Evolutionary conservation across 768 basidiomycete species (phyloP), one percentile per base, ranked within the genome.

Genomic region (Macrolepiota albuminosa): DNA sequence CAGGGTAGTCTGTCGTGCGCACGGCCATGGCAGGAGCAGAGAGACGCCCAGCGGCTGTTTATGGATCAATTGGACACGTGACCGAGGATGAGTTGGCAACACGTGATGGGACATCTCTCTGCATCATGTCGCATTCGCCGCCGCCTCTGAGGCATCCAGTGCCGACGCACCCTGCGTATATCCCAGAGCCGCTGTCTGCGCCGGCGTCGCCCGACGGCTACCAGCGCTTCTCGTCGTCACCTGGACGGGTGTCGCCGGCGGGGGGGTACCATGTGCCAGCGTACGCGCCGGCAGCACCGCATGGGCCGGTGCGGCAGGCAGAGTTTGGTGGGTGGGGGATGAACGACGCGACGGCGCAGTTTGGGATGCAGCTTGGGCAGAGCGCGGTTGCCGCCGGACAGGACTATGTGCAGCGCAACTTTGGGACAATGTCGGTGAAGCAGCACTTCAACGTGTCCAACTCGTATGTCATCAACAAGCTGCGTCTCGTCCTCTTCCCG

Each of bases 321-420:
- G 77, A 87, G 68, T 89, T 88, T 64, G 80, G 79, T 10, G 86
- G 87, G 14, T 92, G 89, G 89, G 90, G 91, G 0, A 81, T 98
- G 73, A 89, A 97, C 72, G 92, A 92, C 67, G 86, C 93, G 10
- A 98, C 97, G 2, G 92, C 97, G 0, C 90, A 95, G 71, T 88
- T 99, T 69, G 93, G 96, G 24, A 92, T 98, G 84, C 96, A 98
- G 71, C 84, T 98, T 34, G 95, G 96, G 4, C 86, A 87, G 63
- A 91, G 84, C 61, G 96, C 96, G 0, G 89, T 98, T 2, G 87
- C 88, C 6, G 96, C 94, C 0, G 96, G 97, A 0, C 94, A 96
- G 71, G 92, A 95, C 52, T 98, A 98, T 64, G 89, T 99, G 50
- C 92, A 95, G 73, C 89, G 89, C 72, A 98, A 98, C 71, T 56